Base-by-base conservation (phyloP, 805 yeast genomes). In the Metschnikowia aberdeeniae region DNA sequence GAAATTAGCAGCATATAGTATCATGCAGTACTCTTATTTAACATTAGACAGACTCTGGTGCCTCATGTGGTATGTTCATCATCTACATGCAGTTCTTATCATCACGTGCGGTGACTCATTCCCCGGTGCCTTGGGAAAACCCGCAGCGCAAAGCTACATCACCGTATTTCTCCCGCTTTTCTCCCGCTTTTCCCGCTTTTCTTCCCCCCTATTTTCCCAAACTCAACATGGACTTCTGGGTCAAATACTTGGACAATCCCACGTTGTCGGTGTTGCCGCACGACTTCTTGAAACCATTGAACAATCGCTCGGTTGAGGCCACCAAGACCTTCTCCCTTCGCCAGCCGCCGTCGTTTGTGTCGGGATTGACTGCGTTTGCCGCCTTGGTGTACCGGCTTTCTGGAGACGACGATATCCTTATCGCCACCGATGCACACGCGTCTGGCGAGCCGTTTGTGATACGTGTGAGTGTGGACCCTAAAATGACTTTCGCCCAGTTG, bases 361-460 rank as follows among this genome's bases (percentile, higher is more conserved):
- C 77, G 12, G 81, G 82, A 0, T 70, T 88, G 50, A 70, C 96
- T 13, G 78, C 78, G 1, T 86, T 82, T 67, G 79, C 84, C 20
- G 80, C 84, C 1, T 73, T 92, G 46, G 74, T 88, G 32, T 84
- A 78, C 64, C 75, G 98, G 59, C 70, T 88, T 38, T 85, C 97
- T 2, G 98, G 97, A 20, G 98, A 92, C 62, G 97, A 92, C 53
- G 97, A 92, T 57, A 82, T 93, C 41, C 82, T 85, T n/a, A 68
- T 92, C 49, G 89, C 90, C n/a, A 81, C 89, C 0, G 81, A 84
- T 54, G 63, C 76, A 22, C 50, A 52, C 11, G 49, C 50, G 12
- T 45, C 56, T 9, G 61, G 60, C 12, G 66, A 69, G 42, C 80
- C 80, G 24, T 77, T 82, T 52, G 81, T 87, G 13, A 61, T 88